phyloP scores from a whole-genome alignment of 805 yeast species.

The Cyberlindnera petersonii region DNA sequence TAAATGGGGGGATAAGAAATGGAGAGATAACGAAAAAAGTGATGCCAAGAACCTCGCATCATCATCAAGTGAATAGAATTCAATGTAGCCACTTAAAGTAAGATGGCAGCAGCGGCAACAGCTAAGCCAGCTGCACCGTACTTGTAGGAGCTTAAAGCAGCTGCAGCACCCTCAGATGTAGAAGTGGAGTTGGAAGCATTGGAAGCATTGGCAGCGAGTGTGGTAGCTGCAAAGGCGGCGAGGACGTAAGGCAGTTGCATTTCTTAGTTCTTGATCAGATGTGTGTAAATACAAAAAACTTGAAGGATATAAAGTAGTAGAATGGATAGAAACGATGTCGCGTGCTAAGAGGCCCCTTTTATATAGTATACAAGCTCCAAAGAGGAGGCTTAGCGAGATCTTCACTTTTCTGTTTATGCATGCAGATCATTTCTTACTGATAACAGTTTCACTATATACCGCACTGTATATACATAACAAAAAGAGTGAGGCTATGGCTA shows the following conservation, averaged over 20 bases:
- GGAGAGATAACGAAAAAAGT: no score
- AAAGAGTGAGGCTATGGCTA: no score
- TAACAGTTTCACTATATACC: no score
- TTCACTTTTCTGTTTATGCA: no score
- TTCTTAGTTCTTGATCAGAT: not conserved
- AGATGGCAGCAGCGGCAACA: constrained; percentile 17
- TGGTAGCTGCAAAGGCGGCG: constrained; percentile 16
- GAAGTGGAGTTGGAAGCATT: constrained; percentile 10
- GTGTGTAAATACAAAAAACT: not conserved
- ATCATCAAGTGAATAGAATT: not conserved
- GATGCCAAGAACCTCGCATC: no score
- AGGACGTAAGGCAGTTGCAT: constrained; percentile 16
- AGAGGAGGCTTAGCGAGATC: no score
- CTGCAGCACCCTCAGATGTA: constrained; percentile 15
- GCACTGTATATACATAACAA: no score
- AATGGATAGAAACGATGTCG: not conserved
- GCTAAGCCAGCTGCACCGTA: constrained; percentile 17
- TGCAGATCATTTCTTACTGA: no score
- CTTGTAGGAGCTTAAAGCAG: constrained; percentile 13
- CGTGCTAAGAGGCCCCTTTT: no score
- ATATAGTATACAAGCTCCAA: no score
- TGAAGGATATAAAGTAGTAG: not conserved
- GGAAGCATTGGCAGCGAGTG: constrained; percentile 11
- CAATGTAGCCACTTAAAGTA: constrained; percentile 3
- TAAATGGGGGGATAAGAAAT: no score